Percentiles rank a stretch among this genome's conserved stretches.
Evolutionary conservation across 495 filamentous ascomycete genomes (phyloP).

Genomic region (Aspergillus affinis): DNA sequence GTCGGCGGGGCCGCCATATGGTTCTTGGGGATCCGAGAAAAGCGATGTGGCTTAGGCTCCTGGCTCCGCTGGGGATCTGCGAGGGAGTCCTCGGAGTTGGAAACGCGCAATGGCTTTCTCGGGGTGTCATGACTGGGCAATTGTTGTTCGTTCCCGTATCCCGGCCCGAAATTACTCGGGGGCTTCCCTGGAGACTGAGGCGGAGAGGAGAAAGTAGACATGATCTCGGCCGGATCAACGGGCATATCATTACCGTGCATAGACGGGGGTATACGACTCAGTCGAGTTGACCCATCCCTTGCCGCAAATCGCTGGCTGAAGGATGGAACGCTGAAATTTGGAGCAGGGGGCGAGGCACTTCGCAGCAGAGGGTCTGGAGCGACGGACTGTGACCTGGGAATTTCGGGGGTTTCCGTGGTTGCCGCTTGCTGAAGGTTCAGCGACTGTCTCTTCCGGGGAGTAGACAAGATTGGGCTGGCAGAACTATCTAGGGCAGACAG

Average conservation of each 20-base stretch:
- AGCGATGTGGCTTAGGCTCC: constrained; percentile 15
- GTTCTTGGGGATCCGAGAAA: constrained; percentile 25
- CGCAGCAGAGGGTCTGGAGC: constrained; percentile 30
- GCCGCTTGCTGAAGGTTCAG: constrained; percentile 20
- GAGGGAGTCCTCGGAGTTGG: constrained; percentile 38
- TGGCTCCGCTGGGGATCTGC: constrained; percentile 13
- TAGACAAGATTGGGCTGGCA: constrained; percentile 27
- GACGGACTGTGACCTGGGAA: constrained; percentile 28
- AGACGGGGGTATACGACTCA: constrained; percentile 21
- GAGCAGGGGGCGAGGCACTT: constrained; percentile 42
- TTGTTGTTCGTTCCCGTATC: constrained; percentile 24
- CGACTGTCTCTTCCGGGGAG: constrained; percentile 29
- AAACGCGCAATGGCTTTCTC: constrained; percentile 28
- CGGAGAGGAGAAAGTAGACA: constrained; percentile 36
- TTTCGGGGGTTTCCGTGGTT: constrained; percentile 17
- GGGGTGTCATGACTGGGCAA: background rate
- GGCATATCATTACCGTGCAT: constrained; percentile 17
- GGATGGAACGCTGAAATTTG: constrained; percentile 53
- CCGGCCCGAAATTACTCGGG: constrained; percentile 23
- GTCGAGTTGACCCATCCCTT: constrained; percentile 18
- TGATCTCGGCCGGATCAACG: constrained; percentile 20
- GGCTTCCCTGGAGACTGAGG: constrained; percentile 42
- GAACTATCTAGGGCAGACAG: constrained; percentile 14
- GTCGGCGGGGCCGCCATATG: background rate
- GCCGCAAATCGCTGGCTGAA: constrained; percentile 47